Conservation (phyloP, 192 early-diverging fungal genomes). For the Linnemannia exigua region DNA sequence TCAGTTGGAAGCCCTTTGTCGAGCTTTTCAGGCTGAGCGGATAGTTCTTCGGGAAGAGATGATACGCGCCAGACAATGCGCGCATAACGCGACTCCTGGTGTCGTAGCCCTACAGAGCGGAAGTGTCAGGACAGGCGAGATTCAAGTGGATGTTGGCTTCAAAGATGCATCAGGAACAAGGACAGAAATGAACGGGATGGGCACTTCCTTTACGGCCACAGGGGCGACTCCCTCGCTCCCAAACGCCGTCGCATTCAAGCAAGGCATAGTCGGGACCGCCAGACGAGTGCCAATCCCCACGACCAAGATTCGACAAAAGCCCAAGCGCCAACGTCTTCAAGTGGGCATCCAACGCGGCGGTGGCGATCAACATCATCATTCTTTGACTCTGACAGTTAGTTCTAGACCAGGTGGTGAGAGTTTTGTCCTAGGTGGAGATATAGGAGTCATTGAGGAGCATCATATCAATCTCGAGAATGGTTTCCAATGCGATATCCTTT, state of each 20-base stretch:
- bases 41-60: conserved; percentile 16
- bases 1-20: conserved; percentile 70
- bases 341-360: conserved; percentile 2
- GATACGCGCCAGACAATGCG: not conserved
- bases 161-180: not conserved
- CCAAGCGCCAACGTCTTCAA: conserved; percentile 22
- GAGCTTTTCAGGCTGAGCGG: conserved; percentile 68
- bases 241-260: conserved; percentile 15
- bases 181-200: not conserved
- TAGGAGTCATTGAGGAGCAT: not conserved
- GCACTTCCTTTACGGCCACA: not conserved
- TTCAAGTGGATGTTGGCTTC: not conserved
- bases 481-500: not conserved
- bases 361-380: not conserved
- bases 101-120: not conserved
- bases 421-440: not conserved
- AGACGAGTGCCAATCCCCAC: conserved; percentile 8
- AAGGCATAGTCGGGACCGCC: not conserved
- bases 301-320: conserved; percentile 16
- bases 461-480: conserved; percentile 1
- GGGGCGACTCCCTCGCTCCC: not conserved
- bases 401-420: not conserved
- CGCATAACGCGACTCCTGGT: not conserved
- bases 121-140: not conserved
- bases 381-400: not conserved